phyloP scores from a whole-genome alignment of 495 filamentous ascomycete species.

The Penicillium dipodomyicola region DNA sequence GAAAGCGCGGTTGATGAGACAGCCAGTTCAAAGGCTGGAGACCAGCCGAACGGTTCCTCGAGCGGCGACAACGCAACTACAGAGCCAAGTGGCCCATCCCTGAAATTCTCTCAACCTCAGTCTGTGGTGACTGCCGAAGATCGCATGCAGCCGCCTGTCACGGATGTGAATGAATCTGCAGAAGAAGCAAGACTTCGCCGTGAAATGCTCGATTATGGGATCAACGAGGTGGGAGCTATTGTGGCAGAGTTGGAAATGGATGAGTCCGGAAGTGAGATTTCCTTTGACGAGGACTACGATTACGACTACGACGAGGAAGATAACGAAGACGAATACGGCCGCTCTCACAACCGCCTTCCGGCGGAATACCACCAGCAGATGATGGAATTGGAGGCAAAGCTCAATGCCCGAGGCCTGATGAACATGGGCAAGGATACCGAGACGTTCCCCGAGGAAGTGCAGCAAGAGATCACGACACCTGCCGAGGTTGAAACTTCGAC shows the following conservation, averaged over 20 bases:
- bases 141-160: slow-evolving; percentile 30
- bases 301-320: slow-evolving; percentile 57
- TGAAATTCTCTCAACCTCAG: slow-evolving; percentile 22
- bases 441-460: slow-evolving; percentile 35
- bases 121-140: slow-evolving; percentile 25
- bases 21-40: background rate
- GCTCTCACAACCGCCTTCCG: slow-evolving; percentile 58
- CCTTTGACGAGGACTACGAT: slow-evolving; percentile 51
- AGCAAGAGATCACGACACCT: slow-evolving; percentile 32
- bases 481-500: slow-evolving; percentile 14
- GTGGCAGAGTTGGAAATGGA: slow-evolving; percentile 92
- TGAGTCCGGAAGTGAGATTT: slow-evolving; percentile 59
- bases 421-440: slow-evolving; percentile 50
- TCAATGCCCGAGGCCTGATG: slow-evolving; percentile 56
- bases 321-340: slow-evolving; percentile 67
- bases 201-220: slow-evolving; percentile 88
- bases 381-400: slow-evolving; percentile 74
- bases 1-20: background rate
- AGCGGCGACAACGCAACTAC: slow-evolving; percentile 3
- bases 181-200: slow-evolving; percentile 80
- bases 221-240: slow-evolving; percentile 80
- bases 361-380: slow-evolving; percentile 75
- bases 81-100: slow-evolving; percentile 1
- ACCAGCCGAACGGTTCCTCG: background rate
- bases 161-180: slow-evolving; percentile 60